Base-by-base conservation (phyloP, 1,284 basidiomycete genomes). In the Malassezia vespertilionis region DNA sequence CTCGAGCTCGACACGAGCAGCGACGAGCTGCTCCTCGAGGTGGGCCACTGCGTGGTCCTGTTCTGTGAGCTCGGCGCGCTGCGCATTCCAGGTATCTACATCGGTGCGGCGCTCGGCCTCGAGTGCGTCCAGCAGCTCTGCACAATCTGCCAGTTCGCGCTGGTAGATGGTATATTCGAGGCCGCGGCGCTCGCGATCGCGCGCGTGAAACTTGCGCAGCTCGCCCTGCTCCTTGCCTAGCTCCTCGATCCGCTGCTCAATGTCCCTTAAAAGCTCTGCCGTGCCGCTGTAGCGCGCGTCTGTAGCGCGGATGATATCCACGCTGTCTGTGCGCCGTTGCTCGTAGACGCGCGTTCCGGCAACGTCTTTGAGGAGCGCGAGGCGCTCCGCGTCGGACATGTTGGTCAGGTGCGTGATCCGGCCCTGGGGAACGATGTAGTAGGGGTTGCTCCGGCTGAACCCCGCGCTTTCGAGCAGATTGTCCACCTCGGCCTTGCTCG, bases 281-380 rank as follows among this genome's bases (percentile, higher is more conserved):
- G 97, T 95, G 74, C 95, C 96, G 24, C 78, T 75, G 12, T 88
- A 81, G 69, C 96, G 96, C 2, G 84, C 78, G 52, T 90, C 87
- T n/a, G 93, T 97, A 66, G 96, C 90, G 33, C 86, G 79, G 84
- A 97, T 93, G 71, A 97, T 91, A 45, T 86, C 83, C 23, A 91
- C 76, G 10, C 87, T 91, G 70, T 97, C 91, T 1, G 84, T 64
- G 11, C 93, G 80, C 40, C 91, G 82, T 65, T 93, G 84, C 72
- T 97, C 93, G 71, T 99, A 99, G 1, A 97, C 89, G 62, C 93
- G 87, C 0, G 93, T 97, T 1, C 93, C 93, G 0, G 93, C 93
- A 0, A 99, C 91, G 71, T 99, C 93, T 68, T 99, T 97, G 40
- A 99, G 77, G 14, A 97, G 77, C 1, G 85, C 82, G 4, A 99